Evolutionary conservation across 2,329 filamentous ascomycete genomes (phyloP), one percentile per base, ranked within the genome.

Genomic region (Tolypocladium tundrense): DNA sequence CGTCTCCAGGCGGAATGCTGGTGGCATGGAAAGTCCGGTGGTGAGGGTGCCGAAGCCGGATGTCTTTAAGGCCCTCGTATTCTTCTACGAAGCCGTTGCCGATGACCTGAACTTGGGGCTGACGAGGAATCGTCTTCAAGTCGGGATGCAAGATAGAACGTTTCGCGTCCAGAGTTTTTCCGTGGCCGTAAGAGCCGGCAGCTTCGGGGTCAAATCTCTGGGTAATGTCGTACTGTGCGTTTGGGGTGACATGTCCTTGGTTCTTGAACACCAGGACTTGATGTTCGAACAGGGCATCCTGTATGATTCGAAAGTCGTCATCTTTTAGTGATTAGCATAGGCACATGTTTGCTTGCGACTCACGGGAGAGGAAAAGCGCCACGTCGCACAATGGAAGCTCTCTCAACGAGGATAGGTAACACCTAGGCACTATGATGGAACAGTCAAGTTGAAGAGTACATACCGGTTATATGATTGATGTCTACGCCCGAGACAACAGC

Each of bases 61-160:
- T 2, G 27, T 33, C 31, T 51, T 35, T 51, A 8, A 33, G 48
- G 16, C 27, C 48, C 27, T 51, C 48, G 48, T 51, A 51, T 27
- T 35, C 16, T 16, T 35, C 19, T 33, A 51, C 16, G 16, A 35
- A 51, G 1, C 27, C 48, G 4, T 51, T 51, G 27, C 48, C 48
- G 27, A 51, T 51, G 27, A 35, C 48, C 19, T 51, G 48, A 11
- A 51, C 71, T 61, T 92, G 88, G 0, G 88, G 87, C 69, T 92
- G 88, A 64, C 90, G 85, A 0, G 88, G 88, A 48, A 92, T 83
- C 0, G 88, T 91, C 75, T 91, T 91, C 21, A 92, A 78, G 64
- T 92, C 89, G 0, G 88, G 88, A 67, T 91, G 88, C 21, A 92
- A 79, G 65, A 92, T 84, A 57, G 77, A 82, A 54, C 78, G 80